Evolutionary conservation across 257 asterid species (phyloP), one percentile per base, ranked within the genome.

Genomic region (Forsythia suspensa): DNA sequence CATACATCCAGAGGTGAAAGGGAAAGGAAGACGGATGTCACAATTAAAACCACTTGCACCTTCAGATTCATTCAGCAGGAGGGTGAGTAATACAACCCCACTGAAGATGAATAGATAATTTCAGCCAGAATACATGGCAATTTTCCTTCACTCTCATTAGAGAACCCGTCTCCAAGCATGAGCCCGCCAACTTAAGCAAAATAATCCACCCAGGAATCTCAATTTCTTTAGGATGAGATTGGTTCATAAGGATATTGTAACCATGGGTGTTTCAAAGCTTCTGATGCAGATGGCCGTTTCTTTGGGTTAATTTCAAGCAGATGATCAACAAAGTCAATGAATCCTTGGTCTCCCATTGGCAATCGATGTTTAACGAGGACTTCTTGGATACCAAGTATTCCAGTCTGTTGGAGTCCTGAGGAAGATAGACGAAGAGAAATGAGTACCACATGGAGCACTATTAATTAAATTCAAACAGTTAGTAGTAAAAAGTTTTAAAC

Each of bases 271-370:
- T 93, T 95, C 39, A 95, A 87, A 81, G 98, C 98, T 79, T 95
- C 96, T 34, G 95, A 77, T 36, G 98, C 98, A 71, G 98, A 90
- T 18, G 97, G 98, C 65, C 98, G 88, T 84, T 87, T 93, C 72
- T 82, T 83, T 12, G 98, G 98, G 89, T 93, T 91, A 41, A 91
- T 86, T 84, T 95, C 98, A 11, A 95, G 97, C 65, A 95, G 88
- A 86, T 93, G 91, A 83, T 80, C 89, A 80, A 93, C 96, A 52
- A 93, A 95, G 86, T 93, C 97, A 1, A 93, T 88, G 85, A 95
- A 95, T 34, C 99, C 98, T 86, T 95, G 98, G 83, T 95, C 98
- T 68, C 97, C 98, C 98, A 95, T 95, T 63, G 98, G 98, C 85
- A 93, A 83, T 16, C 98, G 92, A 87, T 91, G 96, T 80, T 97